A percentile compares a stretch with the other conserved stretches of the same genome.
Conservation (phyloP, 2,329 filamentous ascomycete genomes). For the Colletotrichum spaethianum region DNA sequence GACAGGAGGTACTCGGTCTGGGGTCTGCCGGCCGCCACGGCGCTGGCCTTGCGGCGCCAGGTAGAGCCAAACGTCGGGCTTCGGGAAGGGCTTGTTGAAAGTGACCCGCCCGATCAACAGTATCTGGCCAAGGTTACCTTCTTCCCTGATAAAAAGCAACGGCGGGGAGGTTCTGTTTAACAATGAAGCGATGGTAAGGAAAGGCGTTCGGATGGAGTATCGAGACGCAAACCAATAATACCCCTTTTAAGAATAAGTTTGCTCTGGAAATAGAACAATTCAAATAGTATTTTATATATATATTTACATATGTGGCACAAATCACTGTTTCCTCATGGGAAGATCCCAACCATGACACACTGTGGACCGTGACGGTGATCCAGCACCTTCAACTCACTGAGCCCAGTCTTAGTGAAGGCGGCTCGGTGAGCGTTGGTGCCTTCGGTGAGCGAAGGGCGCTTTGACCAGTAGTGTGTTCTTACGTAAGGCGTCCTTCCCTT, state of each 20-base stretch:
- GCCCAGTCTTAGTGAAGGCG: not conserved
- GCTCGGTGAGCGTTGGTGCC: conserved; percentile 17
- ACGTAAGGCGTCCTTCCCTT: conserved; percentile 1
- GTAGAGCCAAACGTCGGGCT: conserved; percentile 28
- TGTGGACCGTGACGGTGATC: not conserved
- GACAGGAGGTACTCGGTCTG: conserved; percentile 50
- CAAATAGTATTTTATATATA: not conserved
- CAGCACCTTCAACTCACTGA: not conserved
- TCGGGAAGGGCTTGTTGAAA: not conserved
- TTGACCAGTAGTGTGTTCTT: not conserved
- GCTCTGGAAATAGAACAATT: not conserved
- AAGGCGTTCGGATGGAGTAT: not conserved
- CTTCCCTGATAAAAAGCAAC: conserved; percentile 9
- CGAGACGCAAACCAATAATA: not conserved
- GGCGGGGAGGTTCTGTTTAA: not conserved
- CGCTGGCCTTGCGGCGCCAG: conserved; percentile 17
- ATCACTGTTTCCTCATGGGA: not conserved
- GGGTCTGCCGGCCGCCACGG: conserved; percentile 9
- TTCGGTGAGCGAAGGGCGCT: not conserved
- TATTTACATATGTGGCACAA: no score
- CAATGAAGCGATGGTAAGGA: not conserved
- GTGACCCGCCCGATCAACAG: not conserved
- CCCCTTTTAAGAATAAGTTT: not conserved
- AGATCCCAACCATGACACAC: not conserved
- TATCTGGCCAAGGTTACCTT: conserved; percentile 2